Base-by-base conservation (phyloP, 1,284 basidiomycete genomes). In the Lignosus rhinocerotis region DNA sequence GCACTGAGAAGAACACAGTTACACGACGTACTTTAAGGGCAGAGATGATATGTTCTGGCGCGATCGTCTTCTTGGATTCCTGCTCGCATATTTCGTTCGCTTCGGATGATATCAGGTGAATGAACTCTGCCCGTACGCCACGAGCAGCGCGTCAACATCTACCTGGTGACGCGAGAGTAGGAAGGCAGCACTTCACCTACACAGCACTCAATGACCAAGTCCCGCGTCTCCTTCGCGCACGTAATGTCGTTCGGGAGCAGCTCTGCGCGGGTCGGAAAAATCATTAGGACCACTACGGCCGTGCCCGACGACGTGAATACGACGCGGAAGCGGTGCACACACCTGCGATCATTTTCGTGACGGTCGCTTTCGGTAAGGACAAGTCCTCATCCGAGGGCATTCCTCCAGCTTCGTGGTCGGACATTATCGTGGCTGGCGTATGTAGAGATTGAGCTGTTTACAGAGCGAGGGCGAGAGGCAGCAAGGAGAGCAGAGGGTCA, bases 41-140 rank as follows among this genome's bases (percentile, higher is more conserved):
- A 38, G 85, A 80, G 44, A 98, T 90, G 48, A 99, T 96, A 71
- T 99, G 96, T 70, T 99, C 96, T 2, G 97, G 96, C 4, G 95
- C 93, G 67, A 99, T 99, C 0, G 96, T 99, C 80, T 99, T 99
- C 80, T 98, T 98, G n/a, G 92, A 91, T 69, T 96, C 94, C 72
- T 93, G 90, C 71, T 99, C 97, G 74, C 97, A 99, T 59, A 98
- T 94, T 66, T 98, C 94, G 75, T 99, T 99, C 53, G 96, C 92
- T 75, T 98, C 95, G 7, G 96, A 96, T 14, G 97, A 97, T 70
- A 99, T 91, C 71, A 99, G 78, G 72, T 98, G 94, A 67, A 99
- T 96, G 76, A 98, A 99, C 80, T 99, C 96, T 98, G 69, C 6
- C n/a, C 46, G 48, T 39, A 50, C 53, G 36, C 8, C 38, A 39